Evolutionary conservation across 2,329 filamentous ascomycete species (phyloP).

Genomic region (Xylariaceae sp.): DNA sequence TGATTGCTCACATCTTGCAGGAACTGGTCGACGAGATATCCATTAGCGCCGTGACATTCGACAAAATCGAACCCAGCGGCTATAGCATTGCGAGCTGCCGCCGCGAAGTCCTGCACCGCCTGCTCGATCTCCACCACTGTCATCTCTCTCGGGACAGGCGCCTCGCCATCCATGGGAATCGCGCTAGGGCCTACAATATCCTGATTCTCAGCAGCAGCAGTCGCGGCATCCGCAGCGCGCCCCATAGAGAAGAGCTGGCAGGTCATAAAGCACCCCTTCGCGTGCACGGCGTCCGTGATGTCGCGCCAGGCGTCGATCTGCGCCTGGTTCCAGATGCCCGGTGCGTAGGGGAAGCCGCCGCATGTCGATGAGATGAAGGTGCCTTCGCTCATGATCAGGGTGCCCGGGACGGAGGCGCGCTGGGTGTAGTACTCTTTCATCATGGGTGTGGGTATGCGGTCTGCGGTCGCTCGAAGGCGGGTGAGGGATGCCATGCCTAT

Average conservation of each 20-base stretch:
- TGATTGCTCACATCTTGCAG: conserved; percentile 24
- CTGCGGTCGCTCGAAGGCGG: conserved; percentile 41
- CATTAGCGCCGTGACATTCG: conserved; percentile 56
- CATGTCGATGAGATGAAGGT: conserved; percentile 45
- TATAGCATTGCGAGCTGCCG: conserved; percentile 51
- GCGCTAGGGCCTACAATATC: conserved; percentile 26
- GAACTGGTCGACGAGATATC: conserved; percentile 58
- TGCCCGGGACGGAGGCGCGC: conserved; percentile 37
- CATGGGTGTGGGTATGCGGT: conserved; percentile 36
- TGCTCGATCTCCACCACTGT: conserved; percentile 60
- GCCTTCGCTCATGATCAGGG: conserved; percentile 52
- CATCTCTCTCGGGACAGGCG: conserved; percentile 56
- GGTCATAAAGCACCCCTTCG: conserved; percentile 54
- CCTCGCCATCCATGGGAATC: conserved; percentile 34
- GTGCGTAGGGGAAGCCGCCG: conserved; percentile 44
- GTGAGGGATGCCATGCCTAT: conserved; percentile 46
- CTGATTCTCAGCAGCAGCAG: conserved; percentile 26
- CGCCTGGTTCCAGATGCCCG: conserved; percentile 49
- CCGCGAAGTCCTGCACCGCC: conserved; percentile 54
- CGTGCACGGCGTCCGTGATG: conserved; percentile 55
- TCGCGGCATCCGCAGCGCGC: conserved; percentile 41
- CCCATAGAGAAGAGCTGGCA: conserved; percentile 61
- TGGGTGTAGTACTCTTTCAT: conserved; percentile 41
- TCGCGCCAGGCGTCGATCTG: conserved; percentile 53
- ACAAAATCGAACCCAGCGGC: conserved; percentile 67